Conservation (phyloP, 805 yeast species). For the Wickerhamiella sergipiensis region DNA sequence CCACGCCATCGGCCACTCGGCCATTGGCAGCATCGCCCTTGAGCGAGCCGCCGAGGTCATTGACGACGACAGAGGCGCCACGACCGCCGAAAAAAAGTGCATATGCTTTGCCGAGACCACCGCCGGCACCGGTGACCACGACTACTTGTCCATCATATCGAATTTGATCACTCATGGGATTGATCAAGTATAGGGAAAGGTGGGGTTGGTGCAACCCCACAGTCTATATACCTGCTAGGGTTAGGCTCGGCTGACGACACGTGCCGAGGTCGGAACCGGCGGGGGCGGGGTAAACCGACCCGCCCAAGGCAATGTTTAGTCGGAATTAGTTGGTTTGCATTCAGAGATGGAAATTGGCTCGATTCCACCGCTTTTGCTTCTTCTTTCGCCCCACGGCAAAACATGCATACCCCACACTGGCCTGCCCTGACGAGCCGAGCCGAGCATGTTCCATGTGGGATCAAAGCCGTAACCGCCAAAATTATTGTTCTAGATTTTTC, state of each 20-base stretch:
- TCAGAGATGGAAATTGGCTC: not conserved
- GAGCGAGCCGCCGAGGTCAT: constrained; percentile 80
- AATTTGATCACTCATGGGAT: constrained; percentile 19
- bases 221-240: not conserved
- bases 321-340: not conserved
- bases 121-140: constrained; percentile 93
- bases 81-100: constrained; percentile 76
- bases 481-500: not conserved
- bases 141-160: constrained; percentile 75
- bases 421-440: not conserved
- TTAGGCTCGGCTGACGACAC: constrained; percentile 1
- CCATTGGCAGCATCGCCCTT: constrained; percentile 49
- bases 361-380: not conserved
- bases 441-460: no score
- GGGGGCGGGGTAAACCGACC: not conserved
- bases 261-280: not conserved
- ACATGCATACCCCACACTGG: not conserved
- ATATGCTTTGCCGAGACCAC: constrained; percentile 84
- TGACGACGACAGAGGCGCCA: constrained; percentile 92
- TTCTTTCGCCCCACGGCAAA: not conserved
- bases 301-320: not conserved
- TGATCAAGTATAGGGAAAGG: not conserved
- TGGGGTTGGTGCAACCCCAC: not conserved
- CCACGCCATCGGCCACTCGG: constrained; percentile 80
- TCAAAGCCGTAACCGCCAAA: no score